A percentile compares a stretch with the other conserved stretches of the same genome.
phyloP scores from a whole-genome alignment of 225 moss, liverwort and hornwort species.

The Takakia lepidozioides region DNA sequence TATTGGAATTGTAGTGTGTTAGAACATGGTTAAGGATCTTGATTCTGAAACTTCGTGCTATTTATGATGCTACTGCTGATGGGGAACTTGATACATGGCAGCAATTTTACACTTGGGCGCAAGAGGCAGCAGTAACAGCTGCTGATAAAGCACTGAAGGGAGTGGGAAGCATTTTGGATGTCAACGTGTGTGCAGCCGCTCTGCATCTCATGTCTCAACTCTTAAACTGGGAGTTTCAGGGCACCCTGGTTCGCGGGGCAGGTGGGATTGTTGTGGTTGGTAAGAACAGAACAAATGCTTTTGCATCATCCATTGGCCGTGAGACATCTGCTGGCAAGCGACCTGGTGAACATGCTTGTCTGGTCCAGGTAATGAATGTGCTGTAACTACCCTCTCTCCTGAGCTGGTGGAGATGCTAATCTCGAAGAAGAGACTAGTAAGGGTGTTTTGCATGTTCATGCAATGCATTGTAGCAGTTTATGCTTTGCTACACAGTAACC shows the following conservation, averaged over 20 bases:
- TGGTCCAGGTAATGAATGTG: constrained; percentile 73
- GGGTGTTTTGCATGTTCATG: too few relatives aligned
- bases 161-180: constrained; percentile 64
- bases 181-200: constrained; percentile 87
- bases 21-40: neutral
- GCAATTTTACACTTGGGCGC: constrained; percentile 95
- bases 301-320: constrained; percentile 77
- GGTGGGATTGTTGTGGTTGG: constrained; percentile 79
- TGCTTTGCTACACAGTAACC: too few relatives aligned
- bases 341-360: constrained; percentile 74
- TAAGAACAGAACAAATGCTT: constrained; percentile 80
- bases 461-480: too few relatives aligned
- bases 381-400: too few relatives aligned
- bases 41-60: too few relatives aligned
- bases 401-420: too few relatives aligned
- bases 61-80: too few relatives aligned
- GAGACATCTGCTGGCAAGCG: constrained; percentile 58
- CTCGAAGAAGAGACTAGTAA: too few relatives aligned
- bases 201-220: constrained; percentile 94
- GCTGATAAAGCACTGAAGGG: constrained; percentile 87
- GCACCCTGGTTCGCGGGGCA: constrained; percentile 76
- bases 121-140: constrained; percentile 86
- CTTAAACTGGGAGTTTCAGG: constrained; percentile 97
- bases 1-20: neutral
- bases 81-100: constrained; percentile 19